Evolutionary conservation across 2,329 filamentous ascomycete species (phyloP), one percentile per base, ranked within the genome.

Genomic region (Polytolypa hystricis): DNA sequence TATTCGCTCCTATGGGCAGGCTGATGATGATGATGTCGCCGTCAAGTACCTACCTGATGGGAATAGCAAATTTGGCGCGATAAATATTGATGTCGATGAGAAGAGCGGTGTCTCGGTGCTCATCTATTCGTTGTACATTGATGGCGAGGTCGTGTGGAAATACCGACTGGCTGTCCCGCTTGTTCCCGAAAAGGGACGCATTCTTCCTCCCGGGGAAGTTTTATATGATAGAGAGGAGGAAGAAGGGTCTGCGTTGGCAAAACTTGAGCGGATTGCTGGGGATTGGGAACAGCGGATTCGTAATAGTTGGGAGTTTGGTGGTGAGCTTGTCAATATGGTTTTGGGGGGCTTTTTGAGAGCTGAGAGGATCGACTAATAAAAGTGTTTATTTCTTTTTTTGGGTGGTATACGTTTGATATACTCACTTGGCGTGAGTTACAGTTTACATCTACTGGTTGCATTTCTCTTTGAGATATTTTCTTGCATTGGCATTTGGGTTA

Each of bases 11-110:
- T 98, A 96, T 58, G 70, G 69, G 47, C 85, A 95, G 59, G 74
- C 71, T 1, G 85, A 93, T 47, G 71, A 79, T 1, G 77, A 87
- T 48, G 91, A 96, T 60, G 74, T 94, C 8, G 71, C 79, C 54
- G 70, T 96, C 45, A 84, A 89, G 76, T 93, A 73, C 66, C 73
- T 73, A 30, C 83, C 89, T 2, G 74, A 80, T 40, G 89, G 89
- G 1, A 87, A 85, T 52, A 86, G 79, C 43, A 96, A 96, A 57
- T 89, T 94, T 58, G 85, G 85, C 1, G 75, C 79, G 0, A 70
- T 93, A 18, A 83, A 84, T 15, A 86, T 98, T 43, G 77, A 79
- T 42, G 77, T 76, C 38, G 70, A 74, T 4, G 66, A 72, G 2
- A 69, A 71, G 7, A 43, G 44, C 4, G 25, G 23, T 5, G 55